Evolutionary conservation across 192 early-diverging fungal genomes (phyloP), one percentile per base, ranked within the genome.

Genomic region (Chytriomyces sp.): DNA sequence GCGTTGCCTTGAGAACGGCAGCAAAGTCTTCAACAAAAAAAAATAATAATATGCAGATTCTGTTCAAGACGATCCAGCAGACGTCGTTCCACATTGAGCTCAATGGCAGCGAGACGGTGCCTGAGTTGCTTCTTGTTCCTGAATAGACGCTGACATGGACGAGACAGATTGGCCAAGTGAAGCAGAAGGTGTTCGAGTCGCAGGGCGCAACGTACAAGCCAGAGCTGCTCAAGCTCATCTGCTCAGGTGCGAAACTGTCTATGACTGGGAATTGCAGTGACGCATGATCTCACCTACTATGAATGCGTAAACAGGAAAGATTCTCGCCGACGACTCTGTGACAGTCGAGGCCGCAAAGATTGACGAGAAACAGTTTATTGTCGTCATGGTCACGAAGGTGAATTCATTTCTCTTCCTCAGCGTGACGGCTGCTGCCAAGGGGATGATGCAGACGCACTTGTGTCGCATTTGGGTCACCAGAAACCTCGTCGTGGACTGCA

Each of bases 381-480:
- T 98, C 41, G 85, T 95, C 6, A 98, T 98, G 96, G 89, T 92
- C 8, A 86, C 89, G 73, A 97, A 97, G 89, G 91, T 92, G 84
- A n/a, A n/a, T n/a, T n/a, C n/a, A n/a, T n/a, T n/a, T n/a, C n/a
- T n/a, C n/a, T n/a, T n/a, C 2, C 37, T 60, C 19, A 30, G 12
- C 73, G 17, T n/a, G 14, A 19, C 40, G 44, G 10, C 12, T 49
- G 10, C n/a, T n/a, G n/a, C 44, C n/a, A 14, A 49, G 44, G 12
- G n/a, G 44, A n/a, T n/a, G n/a, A n/a, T n/a, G n/a, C n/a, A n/a
- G n/a, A n/a, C n/a, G n/a, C n/a, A n/a, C n/a, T n/a, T n/a, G n/a
- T n/a, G n/a, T n/a, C n/a, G n/a, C n/a, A n/a, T n/a, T n/a, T n/a
- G n/a, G n/a, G n/a, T n/a, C n/a, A n/a, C n/a, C n/a, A n/a, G n/a